Evolutionary conservation across 2,329 filamentous ascomycete species (phyloP), one percentile per base, ranked within the genome.

Genomic region (Orbilia quercus): DNA sequence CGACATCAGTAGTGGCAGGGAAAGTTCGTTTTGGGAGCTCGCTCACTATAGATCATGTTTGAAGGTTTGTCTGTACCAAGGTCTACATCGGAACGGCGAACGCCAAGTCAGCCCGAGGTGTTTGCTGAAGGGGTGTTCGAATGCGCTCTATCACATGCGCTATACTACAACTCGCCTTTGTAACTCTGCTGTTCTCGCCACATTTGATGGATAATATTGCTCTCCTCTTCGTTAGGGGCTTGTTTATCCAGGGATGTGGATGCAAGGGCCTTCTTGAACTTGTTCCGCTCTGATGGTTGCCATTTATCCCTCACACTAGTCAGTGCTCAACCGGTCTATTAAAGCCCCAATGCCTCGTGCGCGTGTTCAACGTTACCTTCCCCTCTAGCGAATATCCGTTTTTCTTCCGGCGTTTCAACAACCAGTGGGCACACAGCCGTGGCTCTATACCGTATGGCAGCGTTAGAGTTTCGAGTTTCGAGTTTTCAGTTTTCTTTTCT

Each of bases 201-300:
- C 82, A 91, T 89, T 42, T 85, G 85, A 79, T 91, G 90, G 67
- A 91, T 90, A 12, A 91, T 82, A 51, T 89, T 86, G 74, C 87
- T 89, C 79, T 92, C 90, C 59, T 89, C 85, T 64, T 88, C 88
- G 76, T 91, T 87, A 1, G 90, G 90, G 0, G 89, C 88, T 69
- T 88, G 86, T 76, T 88, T 86, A 18, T 89, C 84, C 22, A 91
- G 82, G 22, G 86, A 87, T 2, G 82, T 83, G 54, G 85, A 85
- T 31, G 85, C 83, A 51, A 87, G 82, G 53, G 88, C 83, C 79
- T 90, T 90, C 77, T 90, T 89, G 45, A 86, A 85, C 66, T 85
- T 83, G 76, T 88, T 90, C 78, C 90, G 75, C 42, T 65, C 71
- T 76, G 59, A 25, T 48, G 28, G 50, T 47, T 71, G 50, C 31